Conservation (phyloP, 345 rosid species). For the Aurinia saxatilis region DNA sequence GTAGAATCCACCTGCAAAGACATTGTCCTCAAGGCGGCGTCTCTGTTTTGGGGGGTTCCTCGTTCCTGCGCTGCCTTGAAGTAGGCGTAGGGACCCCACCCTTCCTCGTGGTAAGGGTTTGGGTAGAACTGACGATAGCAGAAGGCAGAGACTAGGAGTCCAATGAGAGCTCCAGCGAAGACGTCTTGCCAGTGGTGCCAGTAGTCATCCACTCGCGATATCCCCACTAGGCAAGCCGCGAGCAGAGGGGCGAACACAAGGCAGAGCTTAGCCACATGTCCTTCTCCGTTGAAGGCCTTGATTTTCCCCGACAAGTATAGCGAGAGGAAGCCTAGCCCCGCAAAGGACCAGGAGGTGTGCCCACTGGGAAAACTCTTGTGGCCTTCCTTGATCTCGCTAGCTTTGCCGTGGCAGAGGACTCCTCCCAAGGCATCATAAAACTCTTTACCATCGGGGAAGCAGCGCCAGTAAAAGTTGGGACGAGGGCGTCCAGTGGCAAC, state of each 20-base stretch:
- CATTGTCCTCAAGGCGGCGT: slow-evolving; percentile 17
- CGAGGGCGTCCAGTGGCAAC: slow-evolving; percentile 75
- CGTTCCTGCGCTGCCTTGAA: slow-evolving; percentile 48
- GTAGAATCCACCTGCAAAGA: slow-evolving; percentile 19
- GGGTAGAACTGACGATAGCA: slow-evolving; percentile 67
- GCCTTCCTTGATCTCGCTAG: slow-evolving; percentile 61
- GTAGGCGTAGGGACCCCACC: slow-evolving; percentile 71
- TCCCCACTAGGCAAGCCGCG: slow-evolving; percentile 60
- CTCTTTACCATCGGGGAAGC: slow-evolving; percentile 88
- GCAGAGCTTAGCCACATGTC: slow-evolving; percentile 79
- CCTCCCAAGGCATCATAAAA: slow-evolving; percentile 48
- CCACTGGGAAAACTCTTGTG: slow-evolving; percentile 90
- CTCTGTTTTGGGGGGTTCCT: slow-evolving; percentile 13
- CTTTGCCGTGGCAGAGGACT: slow-evolving; percentile 64
- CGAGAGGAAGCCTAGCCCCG: slow-evolving; percentile 68
- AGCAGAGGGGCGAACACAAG: slow-evolving; percentile 55
- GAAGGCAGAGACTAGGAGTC: slow-evolving; percentile 44
- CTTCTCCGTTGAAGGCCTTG: slow-evolving; percentile 55
- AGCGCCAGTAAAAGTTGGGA: slow-evolving; percentile 95
- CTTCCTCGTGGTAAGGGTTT: slow-evolving; percentile 50
- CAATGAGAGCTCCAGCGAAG: slow-evolving; percentile 68
- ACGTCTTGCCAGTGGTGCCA: slow-evolving; percentile 94
- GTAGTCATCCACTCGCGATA: slow-evolving; percentile 84
- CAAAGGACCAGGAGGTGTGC: slow-evolving; percentile 84
- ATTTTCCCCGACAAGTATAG: slow-evolving; percentile 72